Evolutionary conservation across 495 filamentous ascomycete genomes (phyloP).

Genomic region (Tuber melanosporum): DNA sequence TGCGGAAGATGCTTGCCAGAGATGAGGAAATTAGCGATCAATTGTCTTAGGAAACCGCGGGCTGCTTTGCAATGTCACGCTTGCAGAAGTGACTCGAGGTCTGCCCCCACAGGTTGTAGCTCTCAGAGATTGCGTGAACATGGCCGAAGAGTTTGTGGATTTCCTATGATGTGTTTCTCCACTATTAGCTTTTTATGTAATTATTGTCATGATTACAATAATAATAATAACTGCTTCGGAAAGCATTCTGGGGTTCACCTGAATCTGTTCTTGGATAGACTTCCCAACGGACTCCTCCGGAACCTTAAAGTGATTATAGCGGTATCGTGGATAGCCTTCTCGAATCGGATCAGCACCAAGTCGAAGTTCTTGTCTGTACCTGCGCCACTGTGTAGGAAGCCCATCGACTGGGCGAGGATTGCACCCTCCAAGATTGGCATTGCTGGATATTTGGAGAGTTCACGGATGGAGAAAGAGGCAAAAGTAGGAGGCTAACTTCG

Average conservation of each 20-base stretch:
- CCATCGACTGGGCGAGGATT: not conserved
- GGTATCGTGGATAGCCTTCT: not conserved
- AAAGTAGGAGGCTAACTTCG: not conserved
- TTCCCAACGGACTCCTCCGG: not conserved
- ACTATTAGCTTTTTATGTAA: not conserved
- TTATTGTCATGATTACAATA: not conserved
- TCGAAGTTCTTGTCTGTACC: not conserved
- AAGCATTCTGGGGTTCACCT: not conserved
- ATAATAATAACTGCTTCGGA: not conserved
- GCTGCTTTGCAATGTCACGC: not conserved
- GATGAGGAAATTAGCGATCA: not conserved
- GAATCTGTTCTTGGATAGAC: not conserved
- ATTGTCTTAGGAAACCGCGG: not conserved
- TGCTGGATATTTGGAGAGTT: not conserved
- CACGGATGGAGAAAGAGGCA: not conserved
- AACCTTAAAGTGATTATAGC: not conserved
- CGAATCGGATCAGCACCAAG: not conserved
- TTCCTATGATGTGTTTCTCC: not conserved
- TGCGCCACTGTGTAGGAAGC: not conserved
- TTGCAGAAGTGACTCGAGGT: not conserved
- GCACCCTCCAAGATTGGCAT: not conserved
- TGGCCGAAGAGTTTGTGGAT: not conserved
- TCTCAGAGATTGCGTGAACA: not conserved
- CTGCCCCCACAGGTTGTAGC: not conserved
- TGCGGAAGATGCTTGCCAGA: not conserved